Conservation (phyloP, 2,329 filamentous ascomycete genomes). For the Ophiostoma perfectum region DNA sequence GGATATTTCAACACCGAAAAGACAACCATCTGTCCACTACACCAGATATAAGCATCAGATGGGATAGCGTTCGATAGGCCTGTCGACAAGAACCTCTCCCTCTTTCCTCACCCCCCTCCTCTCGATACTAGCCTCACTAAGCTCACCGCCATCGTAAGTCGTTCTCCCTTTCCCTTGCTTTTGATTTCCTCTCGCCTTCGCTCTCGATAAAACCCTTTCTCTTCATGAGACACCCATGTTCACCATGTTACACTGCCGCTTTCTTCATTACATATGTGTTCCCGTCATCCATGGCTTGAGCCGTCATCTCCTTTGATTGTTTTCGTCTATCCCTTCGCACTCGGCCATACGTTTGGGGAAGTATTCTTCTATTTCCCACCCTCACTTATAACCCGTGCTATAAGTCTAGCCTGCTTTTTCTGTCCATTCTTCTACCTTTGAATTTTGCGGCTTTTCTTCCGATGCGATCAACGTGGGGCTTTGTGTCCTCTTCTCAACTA, state of each 20-base stretch:
- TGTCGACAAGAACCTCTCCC: not conserved
- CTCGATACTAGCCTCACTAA: not conserved
- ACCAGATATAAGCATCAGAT: too few relatives aligned
- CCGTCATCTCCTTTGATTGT: not conserved
- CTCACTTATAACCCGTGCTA: not conserved
- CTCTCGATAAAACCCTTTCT: constrained; percentile 7
- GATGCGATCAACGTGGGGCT: constrained; percentile 13
- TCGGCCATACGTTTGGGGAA: too few relatives aligned
- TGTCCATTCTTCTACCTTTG: not conserved
- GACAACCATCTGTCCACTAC: too few relatives aligned
- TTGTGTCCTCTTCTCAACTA: not conserved
- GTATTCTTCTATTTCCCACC: not conserved
- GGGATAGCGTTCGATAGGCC: too few relatives aligned
- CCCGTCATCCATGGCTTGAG: constrained; percentile 12
- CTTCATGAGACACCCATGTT: constrained; percentile 14
- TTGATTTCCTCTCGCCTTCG: not conserved
- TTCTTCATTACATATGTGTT: constrained; percentile 17
- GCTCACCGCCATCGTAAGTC: constrained; percentile 5
- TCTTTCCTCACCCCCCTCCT: not conserved
- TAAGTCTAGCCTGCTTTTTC: not conserved
- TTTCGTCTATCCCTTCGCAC: constrained; percentile 1
- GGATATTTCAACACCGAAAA: too few relatives aligned
- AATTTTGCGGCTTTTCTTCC: constrained; percentile 9
- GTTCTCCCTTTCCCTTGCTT: not conserved
- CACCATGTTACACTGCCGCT: constrained; percentile 17